phyloP scores from a whole-genome alignment of 495 filamentous ascomycete genomes.

The Penicillium subrubescens region DNA sequence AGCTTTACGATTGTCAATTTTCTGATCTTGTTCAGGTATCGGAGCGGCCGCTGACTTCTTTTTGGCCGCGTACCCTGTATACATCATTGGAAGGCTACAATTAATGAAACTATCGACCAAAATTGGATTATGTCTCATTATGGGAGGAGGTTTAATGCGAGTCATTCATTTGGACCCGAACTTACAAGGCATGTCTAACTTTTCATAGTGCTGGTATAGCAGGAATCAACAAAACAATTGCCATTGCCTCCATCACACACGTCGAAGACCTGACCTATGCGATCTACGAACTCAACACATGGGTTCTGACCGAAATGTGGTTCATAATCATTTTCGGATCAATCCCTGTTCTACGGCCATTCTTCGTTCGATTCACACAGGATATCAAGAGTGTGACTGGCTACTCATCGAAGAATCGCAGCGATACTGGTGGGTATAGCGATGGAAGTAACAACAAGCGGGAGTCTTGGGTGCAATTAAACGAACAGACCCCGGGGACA shows the following conservation, averaged over 20 bases:
- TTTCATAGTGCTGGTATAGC: slow-evolving; percentile 26
- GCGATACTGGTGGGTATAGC: not conserved
- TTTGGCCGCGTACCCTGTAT: slow-evolving; percentile 34
- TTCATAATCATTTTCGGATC: slow-evolving; percentile 36
- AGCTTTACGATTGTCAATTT: not conserved
- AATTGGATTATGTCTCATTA: slow-evolving; percentile 36
- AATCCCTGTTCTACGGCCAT: slow-evolving; percentile 28
- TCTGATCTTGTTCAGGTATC: slow-evolving; percentile 17
- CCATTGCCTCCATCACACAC: slow-evolving; percentile 25
- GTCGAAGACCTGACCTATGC: slow-evolving; percentile 23
- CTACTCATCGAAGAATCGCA: slow-evolving; percentile 8
- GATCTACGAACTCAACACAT: slow-evolving; percentile 27
- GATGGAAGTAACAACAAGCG: slow-evolving; percentile 6
- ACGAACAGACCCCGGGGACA: not conserved
- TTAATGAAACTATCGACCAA: slow-evolving; percentile 33
- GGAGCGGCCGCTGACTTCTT: slow-evolving; percentile 36
- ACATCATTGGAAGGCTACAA: slow-evolving; percentile 36
- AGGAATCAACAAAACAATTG: slow-evolving; percentile 32
- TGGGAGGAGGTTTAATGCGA: slow-evolving; percentile 43
- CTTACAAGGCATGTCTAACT: not conserved
- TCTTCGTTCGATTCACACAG: slow-evolving; percentile 25
- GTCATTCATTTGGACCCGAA: not conserved
- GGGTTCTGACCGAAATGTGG: slow-evolving; percentile 34
- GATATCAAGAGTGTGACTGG: slow-evolving; percentile 17
- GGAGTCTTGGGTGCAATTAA: slow-evolving; percentile 16